Percentiles rank a stretch among this genome's conserved stretches.
These are phyloP conservation scores for Cynanchum wilfordii DNA, from an alignment of 257 asterid species.

Conservation along the genomic window DNA sequence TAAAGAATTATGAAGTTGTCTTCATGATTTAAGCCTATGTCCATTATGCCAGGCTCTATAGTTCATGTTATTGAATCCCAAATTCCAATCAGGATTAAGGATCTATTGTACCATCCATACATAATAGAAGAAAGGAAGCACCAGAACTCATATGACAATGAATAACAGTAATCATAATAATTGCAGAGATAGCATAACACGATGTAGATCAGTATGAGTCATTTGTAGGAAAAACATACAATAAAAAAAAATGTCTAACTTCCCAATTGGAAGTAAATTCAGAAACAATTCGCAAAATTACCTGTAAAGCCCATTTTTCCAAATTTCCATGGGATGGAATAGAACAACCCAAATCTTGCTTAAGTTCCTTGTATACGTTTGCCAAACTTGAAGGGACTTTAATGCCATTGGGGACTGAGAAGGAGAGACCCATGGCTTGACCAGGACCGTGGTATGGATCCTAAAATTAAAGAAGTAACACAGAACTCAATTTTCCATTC, in stretches of 20 bases:
- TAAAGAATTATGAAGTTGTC: neutral
- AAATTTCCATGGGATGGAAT: slow-evolving; percentile 78
- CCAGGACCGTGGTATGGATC: slow-evolving; percentile 99
- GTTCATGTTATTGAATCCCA: neutral
- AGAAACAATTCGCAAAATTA: slow-evolving; percentile 22
- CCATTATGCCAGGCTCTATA: neutral
- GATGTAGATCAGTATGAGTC: neutral
- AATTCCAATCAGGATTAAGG: neutral
- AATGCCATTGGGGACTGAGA: slow-evolving; percentile 80
- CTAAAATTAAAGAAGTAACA: slow-evolving; percentile 28
- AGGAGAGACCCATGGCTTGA: slow-evolving; percentile 99
- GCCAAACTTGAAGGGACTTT: slow-evolving; percentile 86
- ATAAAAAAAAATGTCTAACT: neutral
- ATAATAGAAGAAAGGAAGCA: neutral
- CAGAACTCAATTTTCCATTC: slow-evolving; percentile 1
- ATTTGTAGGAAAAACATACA: neutral
- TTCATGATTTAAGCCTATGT: neutral
- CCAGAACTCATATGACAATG: neutral
- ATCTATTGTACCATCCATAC: neutral
- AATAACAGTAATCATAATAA: neutral
- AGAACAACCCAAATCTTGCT: slow-evolving; percentile 75
- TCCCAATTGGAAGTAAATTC: slow-evolving; percentile 3
- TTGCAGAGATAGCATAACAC: neutral
- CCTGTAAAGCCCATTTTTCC: slow-evolving; percentile 95
- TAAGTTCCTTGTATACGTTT: slow-evolving; percentile 88